Base-by-base conservation (phyloP, 2,329 filamentous ascomycete genomes). In the Hirsutella rhossiliensis region DNA sequence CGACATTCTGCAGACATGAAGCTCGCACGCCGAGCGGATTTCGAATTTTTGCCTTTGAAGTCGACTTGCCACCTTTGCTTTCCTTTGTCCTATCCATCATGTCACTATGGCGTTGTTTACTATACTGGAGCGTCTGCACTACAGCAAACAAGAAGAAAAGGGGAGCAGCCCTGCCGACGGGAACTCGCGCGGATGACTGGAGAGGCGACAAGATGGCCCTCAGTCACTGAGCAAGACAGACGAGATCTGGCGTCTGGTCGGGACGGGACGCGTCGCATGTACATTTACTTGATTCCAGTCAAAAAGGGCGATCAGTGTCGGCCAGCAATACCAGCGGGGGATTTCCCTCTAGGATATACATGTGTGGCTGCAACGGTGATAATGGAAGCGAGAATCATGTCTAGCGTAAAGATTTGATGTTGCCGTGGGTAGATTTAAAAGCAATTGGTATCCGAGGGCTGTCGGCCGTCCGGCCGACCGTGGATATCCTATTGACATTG, bases 131-230 rank as follows among this genome's bases (percentile, higher is more conserved):
- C 50, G 53, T 55, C 53, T 41, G 50, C 42, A 39, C 45, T 47
- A 52, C 50, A 49, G 55, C 44, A 50, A 57, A 55, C 57, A 48
- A 50, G 48, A n/a, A n/a, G n/a, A 48, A 50, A 50, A 17, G 38
- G 4, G 50, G 29, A 42, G 32, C 13, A 44, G 46, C 49, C 44
- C 47, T 18, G 7, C 18, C 11, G 34, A 37, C 34, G n/a, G 34
- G 34, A 17, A 5, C 15, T n/a, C n/a, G n/a, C 18, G 34, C n/a
- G 34, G n/a, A 37, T 17, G 34, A 50, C 52, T 56, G 56, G 54
- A 59, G 19, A 28, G 19, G 38, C 38, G 9, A 20, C 12, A 9
- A 20, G 18, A 13, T 15, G 13, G 15, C 19, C 17, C 38, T 27
- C 11, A 23, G 3, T 27, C 38, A 20, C 13, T n/a, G 38, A 23